Evolutionary conservation across 192 early-diverging fungal species (phyloP), one percentile per base, ranked within the genome.

Genomic region (Bifiguratus adelaidae): DNA sequence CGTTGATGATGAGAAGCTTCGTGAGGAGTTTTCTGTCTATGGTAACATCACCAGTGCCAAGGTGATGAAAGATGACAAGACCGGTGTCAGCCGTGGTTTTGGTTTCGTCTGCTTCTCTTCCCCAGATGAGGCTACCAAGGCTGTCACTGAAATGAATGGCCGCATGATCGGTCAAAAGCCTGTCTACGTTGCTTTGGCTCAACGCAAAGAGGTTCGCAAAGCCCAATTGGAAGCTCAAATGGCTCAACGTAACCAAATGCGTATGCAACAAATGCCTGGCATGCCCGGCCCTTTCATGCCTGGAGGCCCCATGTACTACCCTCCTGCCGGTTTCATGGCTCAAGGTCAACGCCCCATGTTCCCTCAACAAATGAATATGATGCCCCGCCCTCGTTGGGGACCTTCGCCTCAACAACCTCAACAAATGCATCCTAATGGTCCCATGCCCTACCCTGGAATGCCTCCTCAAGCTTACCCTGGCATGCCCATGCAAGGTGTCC

Each of bases 21-120:
- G 94, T 48, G 81, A 93, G 62, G 94, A 95, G 74, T 99, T 99
- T 71, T 78, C 88, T 19, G 78, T 85, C 33, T 99, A 89, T 65
- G 96, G 96, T 47, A 75, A 80, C 47, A 99, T 99, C 59, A 97
- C 94, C 64, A 88, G 83, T 23, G 91, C 91, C 61, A 94, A 95
- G 79, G 84, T 99, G 52, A 99, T 99, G 96, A 68, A 76, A 52
- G 92, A 99, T 62, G 96, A 99, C 30, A 83, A 82, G 69, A 70
- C 66, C 11, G 71, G 69, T 34, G 59, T 60, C 27, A 91, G 89
- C 60, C 86, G 89, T 61, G 92, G 94, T 28, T 99, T 99, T 51
- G 96, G 96, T 12, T 99, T 99, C 63, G 96, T 99, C 21, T 99
- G 96, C 81, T 99, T 93, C 80, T 88, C 89, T n/a, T 80, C 87